Evolutionary conservation across 177 flowering plant species (phyloP).

Genomic region (Vitis hybrid): DNA sequence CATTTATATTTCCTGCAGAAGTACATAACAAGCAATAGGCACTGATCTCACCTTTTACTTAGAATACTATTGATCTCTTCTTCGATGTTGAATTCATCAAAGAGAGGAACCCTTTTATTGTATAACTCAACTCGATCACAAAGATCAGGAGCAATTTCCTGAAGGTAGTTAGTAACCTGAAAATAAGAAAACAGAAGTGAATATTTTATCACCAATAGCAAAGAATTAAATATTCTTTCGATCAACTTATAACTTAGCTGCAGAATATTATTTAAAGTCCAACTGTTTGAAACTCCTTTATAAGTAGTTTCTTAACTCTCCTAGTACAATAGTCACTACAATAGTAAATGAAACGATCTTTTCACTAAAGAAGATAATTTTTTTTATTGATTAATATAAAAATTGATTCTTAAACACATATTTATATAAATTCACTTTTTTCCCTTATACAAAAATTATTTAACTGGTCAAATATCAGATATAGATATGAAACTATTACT

Average conservation of each 20-base stretch:
- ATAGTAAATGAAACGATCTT: no score
- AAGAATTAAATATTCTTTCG: not conserved
- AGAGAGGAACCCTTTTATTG: conserved; percentile 74
- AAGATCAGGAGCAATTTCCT: conserved; percentile 89
- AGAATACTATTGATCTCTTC: conserved; percentile 86
- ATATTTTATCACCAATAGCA: not conserved
- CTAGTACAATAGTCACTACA: no score
- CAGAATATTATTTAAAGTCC: no score
- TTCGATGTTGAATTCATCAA: conserved; percentile 83
- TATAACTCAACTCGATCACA: conserved; percentile 80
- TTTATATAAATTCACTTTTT: no score
- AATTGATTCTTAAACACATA: no score
- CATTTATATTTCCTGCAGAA: not conserved
- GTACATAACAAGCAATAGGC: not conserved
- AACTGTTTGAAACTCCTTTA: no score
- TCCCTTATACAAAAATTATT: no score
- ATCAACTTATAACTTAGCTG: not conserved
- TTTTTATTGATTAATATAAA: no score
- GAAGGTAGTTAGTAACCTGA: conserved; percentile 93
- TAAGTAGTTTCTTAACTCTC: no score
- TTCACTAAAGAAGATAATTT: no score
- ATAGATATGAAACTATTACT: no score
- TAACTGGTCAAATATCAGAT: no score
- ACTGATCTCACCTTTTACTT: conserved; percentile 68
- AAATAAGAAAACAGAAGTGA: conserved; percentile 1